Conservation (phyloP, 768 basidiomycete species). For the Chalciporus sphaerocephalus region DNA sequence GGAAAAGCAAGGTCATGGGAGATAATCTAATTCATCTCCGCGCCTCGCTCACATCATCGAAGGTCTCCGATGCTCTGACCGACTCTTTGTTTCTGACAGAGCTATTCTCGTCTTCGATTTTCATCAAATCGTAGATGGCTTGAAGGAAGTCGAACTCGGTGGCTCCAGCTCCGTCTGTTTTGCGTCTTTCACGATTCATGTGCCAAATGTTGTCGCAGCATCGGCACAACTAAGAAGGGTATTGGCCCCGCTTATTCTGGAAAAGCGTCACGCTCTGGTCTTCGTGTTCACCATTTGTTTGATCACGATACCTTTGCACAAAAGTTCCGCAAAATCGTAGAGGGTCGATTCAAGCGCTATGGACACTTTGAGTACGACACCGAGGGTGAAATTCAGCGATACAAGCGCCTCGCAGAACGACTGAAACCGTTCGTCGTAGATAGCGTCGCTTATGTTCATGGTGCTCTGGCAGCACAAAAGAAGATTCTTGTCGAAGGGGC, state of each 20-base stretch:
- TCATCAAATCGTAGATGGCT: slow-evolving; percentile 98
- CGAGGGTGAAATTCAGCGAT: slow-evolving; percentile 89
- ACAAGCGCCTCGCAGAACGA: slow-evolving; percentile 84
- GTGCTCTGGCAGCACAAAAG: slow-evolving; percentile 71
- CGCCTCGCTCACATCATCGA: slow-evolving; percentile 3
- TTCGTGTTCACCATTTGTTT: slow-evolving; percentile 95
- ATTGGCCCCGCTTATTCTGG: slow-evolving; percentile 98
- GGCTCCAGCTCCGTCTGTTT: slow-evolving; percentile 57
- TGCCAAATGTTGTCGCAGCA: slow-evolving; percentile 44
- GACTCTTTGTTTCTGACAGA: slow-evolving; percentile 91
- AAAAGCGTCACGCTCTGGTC: slow-evolving; percentile 93
- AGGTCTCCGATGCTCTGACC: slow-evolving; percentile 83
- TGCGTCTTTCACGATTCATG: neutral
- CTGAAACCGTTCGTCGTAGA: slow-evolving; percentile 87
- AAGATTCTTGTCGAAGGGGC: slow-evolving; percentile 92
- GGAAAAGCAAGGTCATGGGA: slow-evolving; percentile 65
- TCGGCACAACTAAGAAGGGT: slow-evolving; percentile 96
- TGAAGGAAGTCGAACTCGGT: slow-evolving; percentile 97
- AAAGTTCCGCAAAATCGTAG: slow-evolving; percentile 94
- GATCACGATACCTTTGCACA: slow-evolving; percentile 77
- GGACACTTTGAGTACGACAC: slow-evolving; percentile 98
- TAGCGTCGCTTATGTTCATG: slow-evolving; percentile 80
- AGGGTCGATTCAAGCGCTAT: slow-evolving; percentile 96
- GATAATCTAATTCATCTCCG: neutral
- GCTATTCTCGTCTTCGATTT: slow-evolving; percentile 98